These are phyloP conservation scores for Mortierella sp. DNA, from an alignment of 371 early-diverging fungal genomes.

Conservation along the genomic window DNA sequence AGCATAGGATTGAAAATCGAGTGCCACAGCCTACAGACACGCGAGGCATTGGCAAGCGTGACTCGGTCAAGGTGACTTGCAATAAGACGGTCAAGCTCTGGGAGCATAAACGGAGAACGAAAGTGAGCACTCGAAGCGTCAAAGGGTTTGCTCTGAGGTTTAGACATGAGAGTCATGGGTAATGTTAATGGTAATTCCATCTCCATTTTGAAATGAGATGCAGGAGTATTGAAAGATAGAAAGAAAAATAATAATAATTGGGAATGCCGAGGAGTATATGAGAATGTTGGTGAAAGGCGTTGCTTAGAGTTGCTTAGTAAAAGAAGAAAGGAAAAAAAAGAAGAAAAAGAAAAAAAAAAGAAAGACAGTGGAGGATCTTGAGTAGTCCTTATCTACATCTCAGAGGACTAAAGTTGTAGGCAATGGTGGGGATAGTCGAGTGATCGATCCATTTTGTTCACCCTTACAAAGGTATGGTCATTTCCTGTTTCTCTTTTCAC, in stretches of 20 bases:
- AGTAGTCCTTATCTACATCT: not conserved
- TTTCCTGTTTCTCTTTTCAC: not conserved
- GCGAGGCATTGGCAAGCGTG: slow-evolving; percentile 39
- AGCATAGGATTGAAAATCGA: slow-evolving; percentile 45
- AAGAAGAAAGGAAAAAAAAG: not conserved
- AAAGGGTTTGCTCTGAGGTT: not conserved
- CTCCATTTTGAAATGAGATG: not conserved
- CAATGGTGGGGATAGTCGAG: not conserved
- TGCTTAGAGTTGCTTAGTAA: not conserved
- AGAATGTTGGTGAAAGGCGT: not conserved
- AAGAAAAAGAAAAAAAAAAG: not conserved
- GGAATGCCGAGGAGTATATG: too few species aligned
- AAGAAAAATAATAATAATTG: not conserved
- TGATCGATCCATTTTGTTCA: not conserved
- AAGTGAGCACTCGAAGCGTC: not conserved
- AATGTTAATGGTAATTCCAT: slow-evolving; percentile 13
- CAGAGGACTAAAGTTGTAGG: not conserved
- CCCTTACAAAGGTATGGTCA: not conserved
- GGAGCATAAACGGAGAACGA: slow-evolving; percentile 42
- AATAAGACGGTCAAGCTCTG: slow-evolving; percentile 46
- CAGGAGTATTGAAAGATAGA: not conserved
- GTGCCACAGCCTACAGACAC: slow-evolving; percentile 46
- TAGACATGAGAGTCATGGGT: slow-evolving; percentile 6
- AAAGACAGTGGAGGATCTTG: not conserved
- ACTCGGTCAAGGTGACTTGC: slow-evolving; percentile 43